Conservation (phyloP, 345 rosid genomes). For the Hypericum androsaemum region DNA sequence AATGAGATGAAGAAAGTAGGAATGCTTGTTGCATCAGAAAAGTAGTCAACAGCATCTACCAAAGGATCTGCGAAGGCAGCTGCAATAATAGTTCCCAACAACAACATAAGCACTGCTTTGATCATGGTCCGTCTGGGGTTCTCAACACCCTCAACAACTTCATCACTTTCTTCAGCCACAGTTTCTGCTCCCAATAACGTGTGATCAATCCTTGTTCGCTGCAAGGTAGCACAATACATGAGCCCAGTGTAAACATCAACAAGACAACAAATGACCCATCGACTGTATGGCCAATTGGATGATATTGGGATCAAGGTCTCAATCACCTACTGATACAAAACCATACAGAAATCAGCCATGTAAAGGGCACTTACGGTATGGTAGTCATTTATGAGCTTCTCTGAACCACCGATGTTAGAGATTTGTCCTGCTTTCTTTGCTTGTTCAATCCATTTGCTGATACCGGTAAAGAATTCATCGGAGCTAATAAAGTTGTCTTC, state of each 20-base stretch:
- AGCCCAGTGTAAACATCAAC: too few species aligned
- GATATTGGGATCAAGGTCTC: background rate
- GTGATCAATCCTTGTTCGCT: conserved; percentile 77
- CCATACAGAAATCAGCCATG: background rate
- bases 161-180: conserved; percentile 37
- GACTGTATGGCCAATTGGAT: background rate
- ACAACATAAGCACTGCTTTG: conserved; percentile 59
- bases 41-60: conserved; percentile 85
- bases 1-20: conserved; percentile 95
- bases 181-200: conserved; percentile 33
- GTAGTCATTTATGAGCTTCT: conserved; percentile 36
- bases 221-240: conserved; percentile 8
- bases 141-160: conserved; percentile 37
- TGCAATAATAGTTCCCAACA: conserved; percentile 71
- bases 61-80: conserved; percentile 94
- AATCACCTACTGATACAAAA: background rate
- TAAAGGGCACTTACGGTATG: conserved; percentile 35
- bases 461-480: conserved; percentile 47
- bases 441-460: conserved; percentile 37
- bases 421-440: conserved; percentile 15
- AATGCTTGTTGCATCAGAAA: conserved; percentile 81
- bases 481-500: conserved; percentile 22
- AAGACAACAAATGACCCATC: too few species aligned
- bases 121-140: conserved; percentile 42
- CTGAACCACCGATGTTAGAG: conserved; percentile 19